Conservation (phyloP, 2,329 filamentous ascomycete genomes). For the Colletotrichum theobromicola region DNA sequence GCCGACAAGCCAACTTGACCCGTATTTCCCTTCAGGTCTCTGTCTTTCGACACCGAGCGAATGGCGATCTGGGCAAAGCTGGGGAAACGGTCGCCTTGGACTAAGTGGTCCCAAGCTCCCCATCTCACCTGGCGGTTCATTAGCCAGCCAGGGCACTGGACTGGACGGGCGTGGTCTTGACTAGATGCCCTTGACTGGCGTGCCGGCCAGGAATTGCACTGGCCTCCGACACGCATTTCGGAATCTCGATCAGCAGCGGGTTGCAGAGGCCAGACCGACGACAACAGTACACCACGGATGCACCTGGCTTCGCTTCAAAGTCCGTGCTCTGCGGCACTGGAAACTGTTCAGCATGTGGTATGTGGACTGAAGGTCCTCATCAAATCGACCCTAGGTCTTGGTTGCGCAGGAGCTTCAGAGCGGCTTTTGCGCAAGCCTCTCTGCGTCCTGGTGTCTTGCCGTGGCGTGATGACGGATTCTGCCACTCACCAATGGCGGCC, state of each 20-base stretch:
- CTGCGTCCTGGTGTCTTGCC: conserved; percentile 8
- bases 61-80: background rate
- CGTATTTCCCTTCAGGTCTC: background rate
- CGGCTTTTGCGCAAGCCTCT: conserved; percentile 2
- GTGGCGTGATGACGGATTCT: conserved; percentile 8
- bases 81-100: background rate
- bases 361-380: conserved; percentile 10
- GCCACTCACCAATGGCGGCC: background rate
- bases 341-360: conserved; percentile 1
- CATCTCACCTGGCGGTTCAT: background rate
- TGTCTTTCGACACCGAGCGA: background rate
- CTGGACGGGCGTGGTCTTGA: background rate
- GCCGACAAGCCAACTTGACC: background rate
- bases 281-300: background rate
- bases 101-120: background rate
- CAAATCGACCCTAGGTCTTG: background rate
- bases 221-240: background rate
- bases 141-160: background rate
- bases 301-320: background rate
- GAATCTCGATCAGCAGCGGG: background rate
- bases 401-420: background rate
- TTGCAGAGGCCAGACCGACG: background rate
- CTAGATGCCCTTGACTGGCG: background rate
- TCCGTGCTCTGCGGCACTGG: background rate
- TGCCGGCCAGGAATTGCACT: background rate